Percentiles rank a stretch among this genome's conserved stretches.
These are phyloP conservation scores for Colletotrichum sp. DNA, from an alignment of 2,329 filamentous ascomycete genomes.

Conservation along the genomic window DNA sequence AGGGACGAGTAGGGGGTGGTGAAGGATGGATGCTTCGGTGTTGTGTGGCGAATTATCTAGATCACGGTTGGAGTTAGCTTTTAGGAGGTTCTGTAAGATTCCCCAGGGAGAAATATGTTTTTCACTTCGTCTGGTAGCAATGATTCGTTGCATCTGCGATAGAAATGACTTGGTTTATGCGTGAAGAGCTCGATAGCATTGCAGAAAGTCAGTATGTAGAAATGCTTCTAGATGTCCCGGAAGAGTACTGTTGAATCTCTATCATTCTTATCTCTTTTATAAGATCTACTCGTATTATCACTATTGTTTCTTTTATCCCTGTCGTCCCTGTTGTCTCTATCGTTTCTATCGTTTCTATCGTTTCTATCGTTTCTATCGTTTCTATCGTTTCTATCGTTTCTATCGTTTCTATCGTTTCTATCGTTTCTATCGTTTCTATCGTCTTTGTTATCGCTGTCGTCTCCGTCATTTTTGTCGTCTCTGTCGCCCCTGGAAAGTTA, in stretches of 20 bases:
- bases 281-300: fast-evolving
- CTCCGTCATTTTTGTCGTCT: neutral
- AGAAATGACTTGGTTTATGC: too few relatives aligned
- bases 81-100: neutral
- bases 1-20: too few relatives aligned
- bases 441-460: too few relatives aligned
- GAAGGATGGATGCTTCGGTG: neutral
- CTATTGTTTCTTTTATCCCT: neutral
- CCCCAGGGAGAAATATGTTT: neutral
- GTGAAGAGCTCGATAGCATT: too few relatives aligned
- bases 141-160: too few relatives aligned
- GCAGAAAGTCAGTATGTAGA: fast-evolving
- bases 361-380: neutral
- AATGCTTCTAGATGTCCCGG: fast-evolving
- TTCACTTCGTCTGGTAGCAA: neutral
- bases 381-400: too few relatives aligned
- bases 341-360: too few relatives aligned
- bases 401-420: too few relatives aligned
- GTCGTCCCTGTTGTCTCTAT: too few relatives aligned
- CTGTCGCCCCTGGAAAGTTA: too few relatives aligned
- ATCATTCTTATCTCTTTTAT: fast-evolving
- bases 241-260: fast-evolving
- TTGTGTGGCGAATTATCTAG: fast-evolving
- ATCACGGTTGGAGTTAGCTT: neutral
- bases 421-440: too few relatives aligned